These are phyloP conservation scores for Pulveroboletus sp. DNA, from an alignment of 768 basidiomycete species.

Conservation along the genomic window DNA sequence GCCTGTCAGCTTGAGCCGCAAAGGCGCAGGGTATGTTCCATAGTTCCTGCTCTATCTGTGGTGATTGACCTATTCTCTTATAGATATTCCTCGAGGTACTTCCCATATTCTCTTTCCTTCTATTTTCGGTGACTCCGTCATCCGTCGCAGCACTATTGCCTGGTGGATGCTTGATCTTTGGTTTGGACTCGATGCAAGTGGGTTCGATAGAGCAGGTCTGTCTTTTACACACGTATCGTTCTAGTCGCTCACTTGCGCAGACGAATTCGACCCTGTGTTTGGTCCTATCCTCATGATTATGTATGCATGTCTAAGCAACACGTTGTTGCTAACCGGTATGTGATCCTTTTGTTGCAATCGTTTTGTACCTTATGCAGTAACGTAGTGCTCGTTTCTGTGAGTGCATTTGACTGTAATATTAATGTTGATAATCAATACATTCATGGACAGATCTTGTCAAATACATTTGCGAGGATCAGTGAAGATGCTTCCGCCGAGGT, in stretches of 20 bases:
- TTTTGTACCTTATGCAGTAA: slow-evolving; percentile 7
- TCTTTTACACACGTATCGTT: slow-evolving; percentile 13
- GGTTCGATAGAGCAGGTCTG: slow-evolving; percentile 81
- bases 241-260: slow-evolving; percentile 32
- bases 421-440: neutral
- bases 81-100: slow-evolving; percentile 36
- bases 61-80: slow-evolving; percentile 16
- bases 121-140: neutral
- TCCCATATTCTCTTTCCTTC: neutral
- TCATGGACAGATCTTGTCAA: slow-evolving; percentile 76
- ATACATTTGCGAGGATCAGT: slow-evolving; percentile 92
- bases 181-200: slow-evolving; percentile 94
- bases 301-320: slow-evolving; percentile 92
- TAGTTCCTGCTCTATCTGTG: neutral
- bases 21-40: slow-evolving; percentile 49
- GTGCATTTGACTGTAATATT: slow-evolving; percentile 22
- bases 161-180: slow-evolving; percentile 96
- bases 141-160: slow-evolving; percentile 53
- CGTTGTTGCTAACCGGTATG: slow-evolving; percentile 84
- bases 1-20: slow-evolving; percentile 54
- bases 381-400: slow-evolving; percentile 74
- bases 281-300: slow-evolving; percentile 90
- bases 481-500: slow-evolving; percentile 93
- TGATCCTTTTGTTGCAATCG: slow-evolving; percentile 9
- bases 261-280: slow-evolving; percentile 79